Percentiles rank a stretch among this genome's conserved stretches.
phyloP scores from a whole-genome alignment of 352 stramenopile species.

The Pythium periplocum region DNA sequence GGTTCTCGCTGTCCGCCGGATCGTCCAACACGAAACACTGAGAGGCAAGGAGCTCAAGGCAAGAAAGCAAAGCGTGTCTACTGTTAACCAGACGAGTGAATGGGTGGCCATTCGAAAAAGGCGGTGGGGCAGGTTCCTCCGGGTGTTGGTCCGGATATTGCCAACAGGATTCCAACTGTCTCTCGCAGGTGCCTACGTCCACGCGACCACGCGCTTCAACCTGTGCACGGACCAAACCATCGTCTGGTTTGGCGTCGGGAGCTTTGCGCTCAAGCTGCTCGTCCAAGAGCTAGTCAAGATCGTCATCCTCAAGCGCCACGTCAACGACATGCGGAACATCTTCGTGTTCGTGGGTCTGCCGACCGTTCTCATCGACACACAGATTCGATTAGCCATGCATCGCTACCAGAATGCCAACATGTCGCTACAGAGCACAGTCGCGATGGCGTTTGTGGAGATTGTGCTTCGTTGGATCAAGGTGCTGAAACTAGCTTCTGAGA shows the following conservation, averaged over 20 bases:
- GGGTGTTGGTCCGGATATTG: not conserved
- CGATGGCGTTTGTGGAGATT: too few species aligned
- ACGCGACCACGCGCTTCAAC: not conserved
- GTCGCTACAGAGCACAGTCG: too few species aligned
- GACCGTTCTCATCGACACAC: constrained; percentile 33
- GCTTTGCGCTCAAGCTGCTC: constrained; percentile 20
- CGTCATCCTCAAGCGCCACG: constrained; percentile 15
- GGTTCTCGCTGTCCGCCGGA: not conserved
- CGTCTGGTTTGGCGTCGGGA: constrained; percentile 17
- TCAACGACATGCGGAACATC: constrained; percentile 28
- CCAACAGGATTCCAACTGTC: not conserved
- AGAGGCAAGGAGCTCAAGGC: not conserved
- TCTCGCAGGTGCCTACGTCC: not conserved
- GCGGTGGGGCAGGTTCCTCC: not conserved
- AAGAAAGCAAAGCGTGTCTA: not conserved
- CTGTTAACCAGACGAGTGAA: not conserved
- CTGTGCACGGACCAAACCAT: not conserved
- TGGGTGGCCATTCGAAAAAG: not conserved
- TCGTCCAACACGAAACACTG: not conserved
- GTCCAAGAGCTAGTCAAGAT: constrained; percentile 25
- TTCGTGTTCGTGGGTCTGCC: constrained; percentile 23
- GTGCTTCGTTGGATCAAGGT: too few species aligned
- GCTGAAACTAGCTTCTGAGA: too few species aligned
- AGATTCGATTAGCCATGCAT: constrained; percentile 7
- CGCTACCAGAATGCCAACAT: too few species aligned